Percentiles rank a stretch among this genome's conserved stretches.
Conservation (phyloP, 257 asterid species). For the Parsonsia alboflavescens region DNA sequence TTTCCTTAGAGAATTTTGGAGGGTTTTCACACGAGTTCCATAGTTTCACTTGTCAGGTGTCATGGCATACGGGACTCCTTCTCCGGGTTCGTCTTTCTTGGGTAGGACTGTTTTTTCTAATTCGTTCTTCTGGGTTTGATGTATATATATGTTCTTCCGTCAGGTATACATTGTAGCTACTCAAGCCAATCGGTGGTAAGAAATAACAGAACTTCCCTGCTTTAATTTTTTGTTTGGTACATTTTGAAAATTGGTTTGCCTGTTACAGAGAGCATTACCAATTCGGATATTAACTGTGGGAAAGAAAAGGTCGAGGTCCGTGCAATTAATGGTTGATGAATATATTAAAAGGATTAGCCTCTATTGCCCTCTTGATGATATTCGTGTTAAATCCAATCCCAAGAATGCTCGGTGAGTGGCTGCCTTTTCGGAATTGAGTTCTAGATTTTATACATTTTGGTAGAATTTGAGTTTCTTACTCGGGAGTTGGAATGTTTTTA, state of each 20-base stretch:
- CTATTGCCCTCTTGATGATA: constrained; percentile 68
- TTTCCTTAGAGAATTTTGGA: too few species aligned
- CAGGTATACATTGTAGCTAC: background rate
- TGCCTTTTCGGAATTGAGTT: constrained; percentile 10
- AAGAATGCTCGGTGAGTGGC: constrained; percentile 55
- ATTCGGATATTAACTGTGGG: constrained; percentile 78
- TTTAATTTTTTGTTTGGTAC: background rate
- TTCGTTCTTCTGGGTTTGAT: background rate
- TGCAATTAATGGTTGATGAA: constrained; percentile 66
- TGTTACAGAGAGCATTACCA: constrained; percentile 51
- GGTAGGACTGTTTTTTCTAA: background rate
- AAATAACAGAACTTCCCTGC: background rate
- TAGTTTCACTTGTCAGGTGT: background rate
- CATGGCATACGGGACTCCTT: background rate
- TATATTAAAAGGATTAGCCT: constrained; percentile 58
- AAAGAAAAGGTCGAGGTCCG: constrained; percentile 72
- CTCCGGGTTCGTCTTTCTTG: background rate
- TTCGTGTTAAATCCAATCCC: constrained; percentile 75
- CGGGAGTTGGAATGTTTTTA: background rate
- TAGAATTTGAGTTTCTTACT: background rate
- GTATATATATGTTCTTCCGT: background rate
- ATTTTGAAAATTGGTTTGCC: background rate
- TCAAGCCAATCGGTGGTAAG: background rate
- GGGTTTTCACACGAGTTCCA: background rate
- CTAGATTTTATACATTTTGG: background rate